Percentiles rank a stretch among this genome's conserved stretches.
Conservation (phyloP, 768 basidiomycete genomes). For the Fomitopsis serialis region DNA sequence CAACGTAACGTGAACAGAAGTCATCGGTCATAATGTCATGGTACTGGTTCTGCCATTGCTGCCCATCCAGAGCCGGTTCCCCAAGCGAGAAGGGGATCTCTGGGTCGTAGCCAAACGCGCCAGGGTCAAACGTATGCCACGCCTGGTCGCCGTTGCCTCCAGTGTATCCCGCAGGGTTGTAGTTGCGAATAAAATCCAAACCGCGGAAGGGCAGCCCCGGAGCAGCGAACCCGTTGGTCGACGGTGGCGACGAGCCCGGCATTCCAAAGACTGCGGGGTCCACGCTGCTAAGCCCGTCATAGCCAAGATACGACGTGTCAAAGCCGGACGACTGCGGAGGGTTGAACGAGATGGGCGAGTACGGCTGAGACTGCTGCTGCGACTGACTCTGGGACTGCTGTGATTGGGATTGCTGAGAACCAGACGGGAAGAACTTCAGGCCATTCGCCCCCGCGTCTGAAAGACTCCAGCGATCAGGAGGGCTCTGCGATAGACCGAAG, state of each 20-base stretch:
- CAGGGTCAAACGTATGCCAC: slow-evolving; percentile 61
- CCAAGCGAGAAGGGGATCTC: slow-evolving; percentile 66
- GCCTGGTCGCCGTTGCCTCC: slow-evolving; percentile 29
- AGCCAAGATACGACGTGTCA: slow-evolving; percentile 5
- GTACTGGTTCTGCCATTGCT: slow-evolving; percentile 7
- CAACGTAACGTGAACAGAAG: neutral
- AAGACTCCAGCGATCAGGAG: slow-evolving; percentile 19
- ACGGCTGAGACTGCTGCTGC: neutral
- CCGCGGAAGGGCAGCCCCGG: slow-evolving; percentile 81
- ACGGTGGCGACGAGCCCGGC: slow-evolving; percentile 38
- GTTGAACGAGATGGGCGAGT: neutral
- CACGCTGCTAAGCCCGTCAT: slow-evolving; percentile 4
- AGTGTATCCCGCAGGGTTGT: slow-evolving; percentile 33
- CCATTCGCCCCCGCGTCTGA: slow-evolving; percentile 12
- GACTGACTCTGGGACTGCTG: neutral
- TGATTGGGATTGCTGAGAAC: slow-evolving; percentile 9
- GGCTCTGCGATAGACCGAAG: slow-evolving; percentile 34
- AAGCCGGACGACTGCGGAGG: neutral
- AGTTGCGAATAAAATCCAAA: slow-evolving; percentile 80
- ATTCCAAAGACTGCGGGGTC: slow-evolving; percentile 30
- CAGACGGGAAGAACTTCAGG: slow-evolving; percentile 19
- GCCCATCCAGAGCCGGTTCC: slow-evolving; percentile 23
- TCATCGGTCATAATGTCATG: neutral
- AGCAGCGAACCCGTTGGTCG: slow-evolving; percentile 54
- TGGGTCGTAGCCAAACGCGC: slow-evolving; percentile 71